Evolutionary conservation across 352 stramenopile genomes (phyloP).

Genomic region (Phytophthora sp.): DNA sequence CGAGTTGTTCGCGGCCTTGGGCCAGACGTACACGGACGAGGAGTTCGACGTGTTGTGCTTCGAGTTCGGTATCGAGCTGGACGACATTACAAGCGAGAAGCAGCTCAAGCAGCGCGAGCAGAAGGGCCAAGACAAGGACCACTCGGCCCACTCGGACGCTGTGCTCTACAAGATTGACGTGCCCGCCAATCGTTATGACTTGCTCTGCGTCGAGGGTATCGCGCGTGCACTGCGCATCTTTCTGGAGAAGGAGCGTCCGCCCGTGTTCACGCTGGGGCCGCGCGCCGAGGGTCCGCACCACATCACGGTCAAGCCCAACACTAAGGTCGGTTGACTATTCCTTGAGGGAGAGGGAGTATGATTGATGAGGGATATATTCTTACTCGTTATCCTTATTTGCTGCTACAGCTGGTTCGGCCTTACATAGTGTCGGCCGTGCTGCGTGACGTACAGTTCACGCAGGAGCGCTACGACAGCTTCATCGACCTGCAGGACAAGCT

Average conservation of each 20-base stretch:
- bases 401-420: constrained; percentile 92
- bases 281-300: constrained; percentile 69
- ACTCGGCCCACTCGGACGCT: constrained; percentile 73
- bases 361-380: background rate
- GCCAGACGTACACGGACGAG: constrained; percentile 97
- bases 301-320: constrained; percentile 88
- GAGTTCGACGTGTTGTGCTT: constrained; percentile 99
- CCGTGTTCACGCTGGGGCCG: constrained; percentile 82
- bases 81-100: constrained; percentile 90
- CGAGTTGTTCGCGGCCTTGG: constrained; percentile 97
- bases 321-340: constrained; percentile 53
- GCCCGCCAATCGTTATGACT: constrained; percentile 99
- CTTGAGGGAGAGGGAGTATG: background rate
- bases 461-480: constrained; percentile 98
- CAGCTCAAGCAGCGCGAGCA: constrained; percentile 86
- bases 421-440: constrained; percentile 98
- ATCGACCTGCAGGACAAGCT: constrained; percentile 99
- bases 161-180: constrained; percentile 99
- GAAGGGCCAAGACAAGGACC: constrained; percentile 69
- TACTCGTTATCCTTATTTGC: constrained; percentile 20
- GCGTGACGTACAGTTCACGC: constrained; percentile 95
- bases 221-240: constrained; percentile 97
- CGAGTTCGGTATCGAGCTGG: constrained; percentile 99
- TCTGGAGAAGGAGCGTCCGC: constrained; percentile 94
- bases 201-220: constrained; percentile 99